Evolutionary conservation across 2,329 filamentous ascomycete species (phyloP).

Genomic region (Davidsoniella neocaledoniae): DNA sequence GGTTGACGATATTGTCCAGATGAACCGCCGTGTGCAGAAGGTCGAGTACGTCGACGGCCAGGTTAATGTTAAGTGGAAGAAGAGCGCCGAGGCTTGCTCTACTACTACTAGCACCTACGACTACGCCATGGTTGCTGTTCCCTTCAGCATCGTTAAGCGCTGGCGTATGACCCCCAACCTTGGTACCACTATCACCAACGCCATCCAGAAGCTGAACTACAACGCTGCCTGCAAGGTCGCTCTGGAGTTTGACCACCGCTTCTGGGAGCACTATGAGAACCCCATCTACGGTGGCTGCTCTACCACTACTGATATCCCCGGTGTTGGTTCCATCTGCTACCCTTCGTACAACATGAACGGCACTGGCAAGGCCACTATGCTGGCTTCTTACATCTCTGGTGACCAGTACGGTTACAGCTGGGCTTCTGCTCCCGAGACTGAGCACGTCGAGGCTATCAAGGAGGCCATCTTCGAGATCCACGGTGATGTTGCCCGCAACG

Average conservation of each 20-base stretch:
- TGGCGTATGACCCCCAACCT: slow-evolving; percentile 37
- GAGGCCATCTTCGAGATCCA: slow-evolving; percentile 51
- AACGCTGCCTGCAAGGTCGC: slow-evolving; percentile 38
- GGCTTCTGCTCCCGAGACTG: slow-evolving; percentile 32
- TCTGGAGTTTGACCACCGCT: slow-evolving; percentile 49
- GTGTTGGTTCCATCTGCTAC: slow-evolving; percentile 47
- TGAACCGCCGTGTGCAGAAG: slow-evolving; percentile 38
- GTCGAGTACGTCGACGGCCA: slow-evolving; percentile 35
- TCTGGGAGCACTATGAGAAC: slow-evolving; percentile 34
- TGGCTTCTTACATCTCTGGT: slow-evolving; percentile 40
- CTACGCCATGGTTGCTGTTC: slow-evolving; percentile 48
- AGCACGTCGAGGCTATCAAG: slow-evolving; percentile 46
- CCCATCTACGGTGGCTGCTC: slow-evolving; percentile 50
- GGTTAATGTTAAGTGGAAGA: slow-evolving; percentile 41
- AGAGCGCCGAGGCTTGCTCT: slow-evolving; percentile 22
- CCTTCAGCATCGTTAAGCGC: slow-evolving; percentile 46
- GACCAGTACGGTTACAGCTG: slow-evolving; percentile 23
- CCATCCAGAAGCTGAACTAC: slow-evolving; percentile 31
- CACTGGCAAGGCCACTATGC: slow-evolving; percentile 42
- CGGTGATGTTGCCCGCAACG: slow-evolving; percentile 23
- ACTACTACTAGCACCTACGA: slow-evolving; percentile 39
- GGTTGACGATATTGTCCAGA: slow-evolving; percentile 37
- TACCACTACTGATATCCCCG: slow-evolving; percentile 35
- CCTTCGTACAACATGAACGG: slow-evolving; percentile 50
- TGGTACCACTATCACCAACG: slow-evolving; percentile 26